A percentile compares a stretch with the other conserved stretches of the same genome.
phyloP scores from a whole-genome alignment of 2,329 filamentous ascomycete genomes.

The Cercospora zeae-maydis region DNA sequence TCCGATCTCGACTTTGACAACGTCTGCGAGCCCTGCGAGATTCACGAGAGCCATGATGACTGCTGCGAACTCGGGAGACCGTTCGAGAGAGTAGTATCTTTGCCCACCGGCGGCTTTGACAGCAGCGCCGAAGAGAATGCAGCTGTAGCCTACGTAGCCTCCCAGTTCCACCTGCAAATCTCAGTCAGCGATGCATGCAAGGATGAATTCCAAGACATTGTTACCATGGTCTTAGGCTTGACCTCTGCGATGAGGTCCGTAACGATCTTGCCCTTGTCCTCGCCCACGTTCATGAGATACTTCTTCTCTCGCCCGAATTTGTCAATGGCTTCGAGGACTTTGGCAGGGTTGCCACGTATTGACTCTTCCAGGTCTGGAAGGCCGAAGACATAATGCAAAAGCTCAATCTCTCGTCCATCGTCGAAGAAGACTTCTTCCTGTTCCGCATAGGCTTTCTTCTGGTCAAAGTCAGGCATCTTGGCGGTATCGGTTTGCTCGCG shows the following conservation, averaged over 20 bases:
- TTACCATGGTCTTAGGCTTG: constrained; percentile 64
- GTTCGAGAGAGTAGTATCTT: constrained; percentile 68
- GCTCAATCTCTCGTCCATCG: constrained; percentile 70
- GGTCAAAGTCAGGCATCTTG: constrained; percentile 36
- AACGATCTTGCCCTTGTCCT: constrained; percentile 69
- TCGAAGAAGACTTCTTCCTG: constrained; percentile 53
- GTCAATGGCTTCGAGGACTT: constrained; percentile 67
- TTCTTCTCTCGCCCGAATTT: constrained; percentile 63
- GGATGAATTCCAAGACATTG: constrained; percentile 10
- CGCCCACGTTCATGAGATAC: constrained; percentile 77
- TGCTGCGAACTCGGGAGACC: constrained; percentile 69
- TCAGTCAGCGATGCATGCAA: background rate
- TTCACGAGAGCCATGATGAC: constrained; percentile 67
- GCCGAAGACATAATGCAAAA: constrained; percentile 65
- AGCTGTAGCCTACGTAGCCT: constrained; percentile 78
- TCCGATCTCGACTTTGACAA: constrained; percentile 69
- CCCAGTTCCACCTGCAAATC: constrained; percentile 64
- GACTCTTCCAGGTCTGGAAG: constrained; percentile 57
- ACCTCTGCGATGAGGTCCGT: constrained; percentile 62
- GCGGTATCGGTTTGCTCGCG: background rate
- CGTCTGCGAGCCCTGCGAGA: constrained; percentile 66
- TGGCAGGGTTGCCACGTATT: constrained; percentile 61
- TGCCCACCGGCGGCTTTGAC: constrained; percentile 61
- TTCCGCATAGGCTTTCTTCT: constrained; percentile 47
- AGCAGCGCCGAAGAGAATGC: constrained; percentile 68